Evolutionary conservation across 2,329 filamentous ascomycete genomes (phyloP), one percentile per base, ranked within the genome.

Genomic region (Cercospora brassicicola): DNA sequence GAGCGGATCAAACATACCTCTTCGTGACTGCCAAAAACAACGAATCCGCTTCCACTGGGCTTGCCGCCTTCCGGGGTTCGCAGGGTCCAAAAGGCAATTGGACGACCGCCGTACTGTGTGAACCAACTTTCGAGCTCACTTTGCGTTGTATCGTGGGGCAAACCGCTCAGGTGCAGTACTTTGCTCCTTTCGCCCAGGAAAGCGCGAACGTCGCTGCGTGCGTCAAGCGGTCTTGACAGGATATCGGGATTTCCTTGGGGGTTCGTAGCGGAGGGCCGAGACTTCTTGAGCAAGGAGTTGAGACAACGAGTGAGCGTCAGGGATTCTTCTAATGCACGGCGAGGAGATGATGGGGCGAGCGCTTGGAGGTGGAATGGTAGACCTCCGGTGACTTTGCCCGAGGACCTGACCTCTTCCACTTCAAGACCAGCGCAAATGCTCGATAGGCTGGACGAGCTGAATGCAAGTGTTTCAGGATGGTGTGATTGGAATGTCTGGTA

Each of bases 41-140:
- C 95, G 81, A 99, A 99, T 64, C 95, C 95, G 64, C 94, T 96
- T 53, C 95, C 95, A 9, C 95, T 99, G n/a, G 95, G 95, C 85
- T 99, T 99, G 83, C 98, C 95, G 83, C 98, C 95, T 81, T 99
- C 95, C 2, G 95, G 95, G 13, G 95, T 99, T 70, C 94, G 91
- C 61, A 99, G 87, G 18, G 95, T 99, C 95, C 95, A 99, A 83
- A 99, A 99, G 20, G 95, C 95, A 82, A 99, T 99, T 31, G 95
- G 95, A 53, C 95, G 91, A 60, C 95, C 95, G 72, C 95, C 95
- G 78, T 97, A 99, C 81, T 99, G 95, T 31, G 95, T 99, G 79
- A 98, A 99, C 95, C 95, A 99, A 82, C 94, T 97, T 84, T 99
- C 95, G 26, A 99, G 87, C 83, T 99, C 95, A 3, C 94, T 98